These are phyloP conservation scores for Globisporangium spiculum DNA, from an alignment of 352 stramenopile genomes.

Conservation along the genomic window DNA sequence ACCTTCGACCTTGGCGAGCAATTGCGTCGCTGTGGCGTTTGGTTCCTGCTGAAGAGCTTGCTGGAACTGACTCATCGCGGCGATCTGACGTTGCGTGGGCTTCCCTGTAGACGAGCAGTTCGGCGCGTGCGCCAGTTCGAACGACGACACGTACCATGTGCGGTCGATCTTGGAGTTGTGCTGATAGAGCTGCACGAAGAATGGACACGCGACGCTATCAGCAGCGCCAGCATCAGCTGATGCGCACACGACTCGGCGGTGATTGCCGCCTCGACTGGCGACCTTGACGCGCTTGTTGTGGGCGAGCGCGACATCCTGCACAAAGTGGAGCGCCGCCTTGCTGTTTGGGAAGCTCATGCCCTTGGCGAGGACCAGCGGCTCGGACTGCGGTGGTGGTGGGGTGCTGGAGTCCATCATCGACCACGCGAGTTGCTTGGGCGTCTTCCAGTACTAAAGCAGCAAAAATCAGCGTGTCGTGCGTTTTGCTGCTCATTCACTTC, in stretches of 20 bases:
- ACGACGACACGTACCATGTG: background rate
- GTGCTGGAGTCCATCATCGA: background rate
- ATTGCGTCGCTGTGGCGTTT: background rate
- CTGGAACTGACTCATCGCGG: background rate
- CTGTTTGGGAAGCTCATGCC: background rate
- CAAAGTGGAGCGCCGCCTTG: background rate
- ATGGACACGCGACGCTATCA: background rate
- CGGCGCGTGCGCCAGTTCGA: background rate
- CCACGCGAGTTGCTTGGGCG: background rate
- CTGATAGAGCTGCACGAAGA: slow-evolving; percentile 1
- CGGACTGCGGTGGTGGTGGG: background rate
- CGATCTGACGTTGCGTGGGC: background rate
- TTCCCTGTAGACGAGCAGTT: background rate
- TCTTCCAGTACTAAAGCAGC: background rate
- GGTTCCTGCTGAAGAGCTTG: background rate
- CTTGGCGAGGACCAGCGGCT: background rate
- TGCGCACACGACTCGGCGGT: background rate
- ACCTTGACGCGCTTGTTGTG: background rate
- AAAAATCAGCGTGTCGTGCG: background rate
- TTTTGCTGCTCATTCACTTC: background rate
- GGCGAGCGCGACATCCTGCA: background rate
- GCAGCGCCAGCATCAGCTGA: background rate
- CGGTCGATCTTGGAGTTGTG: background rate
- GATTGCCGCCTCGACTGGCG: background rate
- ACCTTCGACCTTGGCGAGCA: background rate